Base-by-base conservation (phyloP, 2,329 filamentous ascomycete genomes). In the Aspergillus persii region DNA sequence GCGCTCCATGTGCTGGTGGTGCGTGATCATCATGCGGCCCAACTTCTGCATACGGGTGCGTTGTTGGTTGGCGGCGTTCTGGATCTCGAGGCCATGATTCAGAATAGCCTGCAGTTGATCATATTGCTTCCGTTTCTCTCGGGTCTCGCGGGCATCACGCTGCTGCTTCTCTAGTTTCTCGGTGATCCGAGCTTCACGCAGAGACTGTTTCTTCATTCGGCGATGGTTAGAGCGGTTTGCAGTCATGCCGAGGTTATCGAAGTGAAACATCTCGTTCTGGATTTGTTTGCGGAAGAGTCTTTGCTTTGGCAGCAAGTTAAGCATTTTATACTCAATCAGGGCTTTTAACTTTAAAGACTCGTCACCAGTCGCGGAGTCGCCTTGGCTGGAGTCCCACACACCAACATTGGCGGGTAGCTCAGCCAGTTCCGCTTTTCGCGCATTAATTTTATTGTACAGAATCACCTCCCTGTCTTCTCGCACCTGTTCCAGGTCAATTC, bases 111-210 rank as follows among this genome's bases (percentile, higher is more conserved):
- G 88, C 59, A 99, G 84, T 77, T 96, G 96, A 74, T 98, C 94
- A 61, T 84, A 86, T 72, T 98, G 94, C 80, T 96, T 96, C 86
- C 96, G 95, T 87, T 96, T 96, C 79, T 99, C 95, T 63, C 96
- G 91, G 66, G 90, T 91, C 80, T 98, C 94, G 59, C 95, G 90
- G 47, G 93, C 94, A 75, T 98, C 94, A 58, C 95, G 91, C 75
- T 99, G 95, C 76, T 99, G 93, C 80, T 98, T 98, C 85, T 99
- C 95, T 2, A 99, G 86, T 78, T 97, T 99, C 84, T 99, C 95
- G 0, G 95, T 99, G 66, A 99, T 96, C 58, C 94, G 89, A 58
- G 95, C 95, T 78, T 99, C 95, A 39, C 94, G 89, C 53, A 98
- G 84, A 53, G 90, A 96, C 76, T 97, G 94, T 81, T 97, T 98